Percentiles rank a stretch among this genome's conserved stretches.
These are phyloP conservation scores for Exidia glandulosa DNA, from an alignment of 768 basidiomycete species.

Conservation along the genomic window DNA sequence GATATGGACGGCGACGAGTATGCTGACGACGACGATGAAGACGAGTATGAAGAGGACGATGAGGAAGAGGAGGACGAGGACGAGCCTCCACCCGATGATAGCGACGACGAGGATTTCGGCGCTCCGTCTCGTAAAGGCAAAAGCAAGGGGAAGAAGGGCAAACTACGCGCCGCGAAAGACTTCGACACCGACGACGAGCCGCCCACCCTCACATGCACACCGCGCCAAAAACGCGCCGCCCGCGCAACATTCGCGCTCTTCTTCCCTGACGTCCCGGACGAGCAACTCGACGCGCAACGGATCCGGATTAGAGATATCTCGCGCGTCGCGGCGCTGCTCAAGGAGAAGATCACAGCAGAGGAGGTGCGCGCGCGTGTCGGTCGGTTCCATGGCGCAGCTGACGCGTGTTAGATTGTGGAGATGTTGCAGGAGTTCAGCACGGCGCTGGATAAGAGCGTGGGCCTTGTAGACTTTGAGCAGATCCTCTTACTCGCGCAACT, in stretches of 20 bases:
- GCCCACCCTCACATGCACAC: too few relatives aligned
- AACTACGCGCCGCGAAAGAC: neutral
- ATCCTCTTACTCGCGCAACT: conserved; percentile 63
- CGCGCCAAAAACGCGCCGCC: conserved; percentile 42
- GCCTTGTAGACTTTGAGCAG: conserved; percentile 54
- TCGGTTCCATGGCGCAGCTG: neutral
- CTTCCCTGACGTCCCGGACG: conserved; percentile 45
- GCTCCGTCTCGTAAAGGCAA: conserved; percentile 11
- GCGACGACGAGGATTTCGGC: conserved; percentile 15
- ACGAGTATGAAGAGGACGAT: conserved; percentile 6
- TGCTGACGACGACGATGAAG: conserved; percentile 10
- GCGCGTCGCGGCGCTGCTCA: conserved; percentile 46
- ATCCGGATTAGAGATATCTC: conserved; percentile 61
- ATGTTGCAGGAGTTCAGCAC: conserved; percentile 74
- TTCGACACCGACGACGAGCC: too few relatives aligned
- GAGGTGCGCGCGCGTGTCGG: conserved; percentile 38
- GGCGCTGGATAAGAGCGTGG: conserved; percentile 55
- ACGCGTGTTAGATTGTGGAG: conserved; percentile 43
- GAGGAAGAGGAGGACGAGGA: conserved; percentile 20
- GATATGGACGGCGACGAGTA: conserved; percentile 17
- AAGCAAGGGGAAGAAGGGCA: too few relatives aligned
- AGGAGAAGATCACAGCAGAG: conserved; percentile 62
- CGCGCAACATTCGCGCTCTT: conserved; percentile 59
- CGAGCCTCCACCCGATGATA: conserved; percentile 16
- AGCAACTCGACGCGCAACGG: conserved; percentile 37